A percentile compares a stretch with the other conserved stretches of the same genome.
Evolutionary conservation across 164 flowering plant genomes (phyloP).

Genomic region (Santalum album): DNA sequence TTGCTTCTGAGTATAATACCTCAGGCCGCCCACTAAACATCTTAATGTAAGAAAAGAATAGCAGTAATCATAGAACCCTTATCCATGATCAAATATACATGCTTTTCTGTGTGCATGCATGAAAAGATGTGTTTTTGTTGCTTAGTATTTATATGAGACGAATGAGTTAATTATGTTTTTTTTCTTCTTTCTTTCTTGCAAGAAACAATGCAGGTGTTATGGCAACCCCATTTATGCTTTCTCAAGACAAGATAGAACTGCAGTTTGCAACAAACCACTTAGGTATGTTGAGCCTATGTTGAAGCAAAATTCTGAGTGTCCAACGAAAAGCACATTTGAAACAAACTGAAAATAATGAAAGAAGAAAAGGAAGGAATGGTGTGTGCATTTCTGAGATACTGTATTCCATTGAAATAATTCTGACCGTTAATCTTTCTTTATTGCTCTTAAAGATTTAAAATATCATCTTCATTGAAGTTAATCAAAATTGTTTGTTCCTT

Average conservation of each 20-base stretch:
- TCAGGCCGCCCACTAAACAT: conserved; percentile 35
- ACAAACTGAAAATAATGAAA: too few species aligned
- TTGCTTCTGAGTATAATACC: conserved; percentile 32
- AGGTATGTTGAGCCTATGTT: conserved; percentile 22
- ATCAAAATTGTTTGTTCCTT: too few species aligned
- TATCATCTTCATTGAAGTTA: too few species aligned
- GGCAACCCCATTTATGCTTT: conserved; percentile 52
- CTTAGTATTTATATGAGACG: neutral
- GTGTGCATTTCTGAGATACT: too few species aligned
- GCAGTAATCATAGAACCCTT: too few species aligned
- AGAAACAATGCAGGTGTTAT: conserved; percentile 81
- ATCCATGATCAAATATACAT: too few species aligned
- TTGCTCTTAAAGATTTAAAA: too few species aligned
- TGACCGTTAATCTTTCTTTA: too few species aligned
- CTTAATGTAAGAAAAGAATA: conserved; percentile 27
- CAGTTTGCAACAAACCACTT: conserved; percentile 77
- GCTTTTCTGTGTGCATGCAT: too few species aligned
- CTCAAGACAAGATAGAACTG: conserved; percentile 55
- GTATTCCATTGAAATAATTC: too few species aligned
- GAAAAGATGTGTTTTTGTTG: neutral
- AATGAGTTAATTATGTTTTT: conserved; percentile 2
- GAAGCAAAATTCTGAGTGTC: neutral
- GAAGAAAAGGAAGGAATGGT: too few species aligned
- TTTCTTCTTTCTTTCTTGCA: conserved; percentile 14
- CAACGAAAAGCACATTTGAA: too few species aligned